Percentiles rank a stretch among this genome's conserved stretches.
These are phyloP conservation scores for Bipolaris oryzae DNA, from an alignment of 2,329 filamentous ascomycete genomes.

Conservation along the genomic window DNA sequence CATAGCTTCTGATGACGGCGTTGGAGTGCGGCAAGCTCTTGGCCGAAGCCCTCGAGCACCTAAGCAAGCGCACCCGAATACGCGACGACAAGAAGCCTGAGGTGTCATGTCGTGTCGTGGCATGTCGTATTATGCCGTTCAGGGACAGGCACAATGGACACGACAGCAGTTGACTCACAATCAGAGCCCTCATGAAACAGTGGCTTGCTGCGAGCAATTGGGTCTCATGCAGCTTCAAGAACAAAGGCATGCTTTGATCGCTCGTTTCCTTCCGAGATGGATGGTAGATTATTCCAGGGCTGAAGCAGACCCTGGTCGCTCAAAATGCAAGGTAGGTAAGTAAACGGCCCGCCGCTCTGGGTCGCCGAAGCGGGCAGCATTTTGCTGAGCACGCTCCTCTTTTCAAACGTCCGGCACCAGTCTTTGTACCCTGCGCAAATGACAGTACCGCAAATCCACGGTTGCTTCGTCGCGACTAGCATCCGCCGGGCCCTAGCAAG, in stretches of 20 bases:
- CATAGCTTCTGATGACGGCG: conserved; percentile 24
- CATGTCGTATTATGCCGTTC: conserved; percentile 6
- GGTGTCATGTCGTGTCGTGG: conserved; percentile 6
- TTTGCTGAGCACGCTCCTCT: conserved; percentile 26
- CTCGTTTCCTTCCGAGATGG: background rate
- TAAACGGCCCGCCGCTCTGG: conserved; percentile 30
- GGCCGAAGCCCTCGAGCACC: conserved; percentile 11
- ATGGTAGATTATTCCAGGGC: conserved; percentile 10
- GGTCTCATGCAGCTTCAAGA: background rate
- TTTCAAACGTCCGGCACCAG: conserved; percentile 27
- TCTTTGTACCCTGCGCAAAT: conserved; percentile 42
- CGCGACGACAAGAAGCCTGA: conserved; percentile 15
- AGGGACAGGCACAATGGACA: background rate
- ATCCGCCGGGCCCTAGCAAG: conserved; percentile 20
- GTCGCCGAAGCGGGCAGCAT: conserved; percentile 30
- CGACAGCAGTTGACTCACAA: background rate
- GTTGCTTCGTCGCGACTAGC: conserved; percentile 29
- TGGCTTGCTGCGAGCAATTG: background rate
- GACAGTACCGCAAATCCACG: conserved; percentile 38
- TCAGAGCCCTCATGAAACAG: background rate
- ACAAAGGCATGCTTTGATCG: background rate
- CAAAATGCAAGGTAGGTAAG: conserved; percentile 23
- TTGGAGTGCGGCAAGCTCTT: conserved; percentile 23
- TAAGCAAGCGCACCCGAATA: conserved; percentile 7
- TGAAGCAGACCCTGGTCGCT: conserved; percentile 14